These are phyloP conservation scores for Porogramme epimiltina DNA, from an alignment of 1,284 basidiomycete species.

Conservation along the genomic window DNA sequence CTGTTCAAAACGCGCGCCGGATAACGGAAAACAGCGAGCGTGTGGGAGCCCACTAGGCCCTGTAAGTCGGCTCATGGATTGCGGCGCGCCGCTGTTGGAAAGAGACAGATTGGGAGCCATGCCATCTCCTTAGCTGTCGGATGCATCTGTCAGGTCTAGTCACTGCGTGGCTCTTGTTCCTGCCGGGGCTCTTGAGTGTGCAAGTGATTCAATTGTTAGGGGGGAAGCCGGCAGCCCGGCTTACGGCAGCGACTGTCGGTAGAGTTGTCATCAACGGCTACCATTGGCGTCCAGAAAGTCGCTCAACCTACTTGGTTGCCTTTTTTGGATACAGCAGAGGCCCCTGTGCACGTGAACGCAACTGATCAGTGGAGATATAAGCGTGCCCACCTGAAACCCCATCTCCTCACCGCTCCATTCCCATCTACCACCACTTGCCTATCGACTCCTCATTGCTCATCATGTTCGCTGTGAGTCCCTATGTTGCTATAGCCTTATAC, in stretches of 20 bases:
- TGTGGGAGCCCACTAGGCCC: no score
- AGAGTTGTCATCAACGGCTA: constrained; percentile 8
- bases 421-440: constrained; percentile 5
- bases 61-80: no score
- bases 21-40: no score
- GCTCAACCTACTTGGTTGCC: constrained; percentile 17
- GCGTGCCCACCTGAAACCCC: background rate
- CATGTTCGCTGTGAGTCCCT: constrained; percentile 20
- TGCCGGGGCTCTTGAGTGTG: no score
- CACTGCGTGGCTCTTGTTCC: no score
- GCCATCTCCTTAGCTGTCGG: no score
- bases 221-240: no score
- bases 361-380: constrained; percentile 18
- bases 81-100: no score
- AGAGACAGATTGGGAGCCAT: no score
- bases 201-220: no score
- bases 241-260: background rate
- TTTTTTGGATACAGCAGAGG: constrained; percentile 1
- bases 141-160: no score
- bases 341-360: constrained; percentile 14
- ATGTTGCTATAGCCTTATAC: background rate
- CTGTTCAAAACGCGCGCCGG: no score
- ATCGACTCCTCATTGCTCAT: background rate
- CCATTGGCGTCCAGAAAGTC: constrained; percentile 17
- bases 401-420: constrained; percentile 8